Conservation (phyloP, 345 rosid species). For the Eucalyptus coolabah region DNA sequence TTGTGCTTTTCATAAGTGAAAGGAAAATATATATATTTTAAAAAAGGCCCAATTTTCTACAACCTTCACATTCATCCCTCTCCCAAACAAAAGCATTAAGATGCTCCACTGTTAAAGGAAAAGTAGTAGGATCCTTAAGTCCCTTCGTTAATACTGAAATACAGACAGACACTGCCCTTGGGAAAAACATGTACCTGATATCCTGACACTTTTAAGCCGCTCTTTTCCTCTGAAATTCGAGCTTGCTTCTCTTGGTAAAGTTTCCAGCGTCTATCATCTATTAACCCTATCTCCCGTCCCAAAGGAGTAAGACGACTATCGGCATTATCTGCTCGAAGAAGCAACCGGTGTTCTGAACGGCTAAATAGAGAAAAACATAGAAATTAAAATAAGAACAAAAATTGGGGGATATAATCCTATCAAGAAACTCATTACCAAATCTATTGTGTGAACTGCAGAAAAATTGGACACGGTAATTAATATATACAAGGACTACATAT, state of each 20-base stretch:
- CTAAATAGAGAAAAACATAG: conserved; percentile 13
- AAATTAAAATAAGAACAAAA: background rate
- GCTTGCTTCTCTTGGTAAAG: conserved; percentile 82
- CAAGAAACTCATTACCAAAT: background rate
- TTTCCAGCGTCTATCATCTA: conserved; percentile 89
- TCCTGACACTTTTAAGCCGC: conserved; percentile 68
- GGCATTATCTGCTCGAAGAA: conserved; percentile 92
- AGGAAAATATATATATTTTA: too few relatives aligned
- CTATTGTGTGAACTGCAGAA: background rate
- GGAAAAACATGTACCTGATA: conserved; percentile 48
- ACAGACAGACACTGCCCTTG: background rate
- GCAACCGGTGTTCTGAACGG: conserved; percentile 92
- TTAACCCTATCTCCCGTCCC: conserved; percentile 83
- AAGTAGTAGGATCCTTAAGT: background rate
- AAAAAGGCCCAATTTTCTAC: background rate
- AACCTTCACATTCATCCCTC: background rate
- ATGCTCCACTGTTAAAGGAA: background rate
- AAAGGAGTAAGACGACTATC: conserved; percentile 97
- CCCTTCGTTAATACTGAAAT: background rate
- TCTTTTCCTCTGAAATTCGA: conserved; percentile 63
- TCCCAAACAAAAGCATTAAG: background rate
- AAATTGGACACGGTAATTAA: background rate
- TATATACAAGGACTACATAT: background rate
- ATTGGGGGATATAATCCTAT: background rate
- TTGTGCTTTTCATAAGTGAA: background rate